Evolutionary conservation across 345 rosid genomes (phyloP), one percentile per base, ranked within the genome.

Genomic region (Bruguiera gymnorhiza): DNA sequence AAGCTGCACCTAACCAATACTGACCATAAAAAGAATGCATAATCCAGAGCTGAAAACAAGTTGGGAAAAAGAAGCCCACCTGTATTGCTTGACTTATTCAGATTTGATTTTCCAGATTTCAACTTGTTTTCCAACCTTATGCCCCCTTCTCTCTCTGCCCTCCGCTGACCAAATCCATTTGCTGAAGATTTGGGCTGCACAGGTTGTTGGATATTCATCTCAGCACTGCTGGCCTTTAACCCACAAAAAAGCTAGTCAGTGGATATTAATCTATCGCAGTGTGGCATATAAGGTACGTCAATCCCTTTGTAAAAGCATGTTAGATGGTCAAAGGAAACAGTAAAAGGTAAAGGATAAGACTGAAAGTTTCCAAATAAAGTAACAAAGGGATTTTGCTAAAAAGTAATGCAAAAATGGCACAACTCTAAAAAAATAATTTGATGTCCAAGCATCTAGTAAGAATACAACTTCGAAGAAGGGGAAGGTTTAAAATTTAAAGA

Each of bases 141-240:
- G 63, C 85, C 88, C 31, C 76, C 81, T 60, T 92, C 93, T 75
- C 80, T 87, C 67, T 87, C 93, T 74, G 60, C 80, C 79, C 84
- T 88, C 65, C 83, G 82, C 65, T 81, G 88, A 37, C 81, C 82
- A 81, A 74, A 75, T 72, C 97, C 98, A 81, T 90, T 93, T 62
- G 86, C 70, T 66, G 86, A 74, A 68, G 87, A 52, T 74, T 71
- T 87, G 18, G 88, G 71, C 67, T 76, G 88, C 43, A 60, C 46
- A 73, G 37, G 73, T 83, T 81, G 91, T 84, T 81, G 93, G 69
- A 72, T 56, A 80, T 65, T 85, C 90, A 67, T 76, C 65, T 67
- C 57, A 39, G 72, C 54, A 55, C 68, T 36, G 34, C 29, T 55
- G 50, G 52, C 65, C 23, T 61, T 37, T 29, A 34, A 58, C 62